Base-by-base conservation (phyloP, 2,329 filamentous ascomycete genomes). In the Cadophora luteo-olivacea region DNA sequence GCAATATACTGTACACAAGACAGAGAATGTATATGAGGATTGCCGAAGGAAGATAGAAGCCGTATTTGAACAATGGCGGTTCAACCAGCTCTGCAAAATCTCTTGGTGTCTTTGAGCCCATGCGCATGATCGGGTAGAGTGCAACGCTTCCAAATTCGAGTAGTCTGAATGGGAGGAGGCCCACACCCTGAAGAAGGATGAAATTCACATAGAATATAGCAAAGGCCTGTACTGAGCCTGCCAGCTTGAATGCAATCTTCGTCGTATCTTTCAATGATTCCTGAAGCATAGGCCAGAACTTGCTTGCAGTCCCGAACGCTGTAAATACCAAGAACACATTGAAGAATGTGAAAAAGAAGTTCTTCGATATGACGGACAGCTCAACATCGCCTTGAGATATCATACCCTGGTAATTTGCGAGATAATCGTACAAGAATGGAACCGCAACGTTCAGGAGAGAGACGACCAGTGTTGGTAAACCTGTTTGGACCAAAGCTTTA, bases 331-430 rank as follows among this genome's bases (percentile, higher is more conserved):
- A 87, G 81, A 99, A 99, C 67, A 98, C 93, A 81, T 99, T 99
- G 87, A 99, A 98, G 81, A 99, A 99, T 11, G 92, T 94, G 79
- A 99, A 99, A 85, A 98, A 97, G 82, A 98, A 99, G 80, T 98
- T 99, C 82, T 99, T 99, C 65, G 93, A 97, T 72, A 99, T 95
- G 55, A 97, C 86, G 0, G 96, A 98, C 7, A 99, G 85, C 79
- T 98, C 96, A 25, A 99, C 90, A 70, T 99, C 96, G 55, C 93
- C 93, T 74, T 94, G 92, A 0, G 96, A 98, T 63, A 97, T 93
- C 90, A 97, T 97, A 61, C 96, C 96, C 82, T 99, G 96, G 64
- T 89, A 86, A 78, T 94, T 94, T 2, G 95, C 93, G 12, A 99
- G 86, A 83, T 90, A 97, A 75, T 97, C 94, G 81, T 99, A 99